A percentile compares a stretch with the other conserved stretches of the same genome.
Evolutionary conservation across 2,329 filamentous ascomycete species (phyloP).

Genomic region (Penicillium sp.): DNA sequence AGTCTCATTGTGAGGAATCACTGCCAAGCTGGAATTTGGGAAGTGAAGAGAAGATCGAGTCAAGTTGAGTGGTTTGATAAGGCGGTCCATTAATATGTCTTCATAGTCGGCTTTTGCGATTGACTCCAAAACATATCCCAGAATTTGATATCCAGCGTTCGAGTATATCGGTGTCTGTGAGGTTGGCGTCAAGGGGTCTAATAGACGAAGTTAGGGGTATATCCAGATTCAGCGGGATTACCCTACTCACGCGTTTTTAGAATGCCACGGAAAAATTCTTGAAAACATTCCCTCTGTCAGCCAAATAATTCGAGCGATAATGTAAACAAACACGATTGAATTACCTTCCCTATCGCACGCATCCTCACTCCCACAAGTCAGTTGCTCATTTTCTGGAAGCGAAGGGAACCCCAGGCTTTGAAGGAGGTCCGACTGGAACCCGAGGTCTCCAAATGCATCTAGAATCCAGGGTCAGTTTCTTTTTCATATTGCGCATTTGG

Average conservation of each 20-base stretch:
- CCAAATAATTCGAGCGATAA: background rate
- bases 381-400: constrained; percentile 4
- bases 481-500: background rate
- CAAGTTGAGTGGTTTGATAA: constrained; percentile 43
- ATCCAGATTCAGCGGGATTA: too few relatives aligned
- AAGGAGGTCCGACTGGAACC: constrained; percentile 3
- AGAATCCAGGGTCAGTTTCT: background rate
- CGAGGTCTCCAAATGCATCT: constrained; percentile 16
- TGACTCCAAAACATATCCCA: constrained; percentile 41
- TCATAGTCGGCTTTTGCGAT: constrained; percentile 40
- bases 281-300: background rate
- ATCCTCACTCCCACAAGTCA: constrained; percentile 11
- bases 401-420: constrained; percentile 14
- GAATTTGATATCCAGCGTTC: constrained; percentile 37
- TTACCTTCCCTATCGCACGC: constrained; percentile 13
- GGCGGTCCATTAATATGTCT: constrained; percentile 33
- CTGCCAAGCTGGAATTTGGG: constrained; percentile 14
- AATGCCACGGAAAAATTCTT: constrained; percentile 39
- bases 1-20: constrained; percentile 40
- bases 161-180: constrained; percentile 37
- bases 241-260: constrained; percentile 21
- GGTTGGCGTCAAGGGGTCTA: constrained; percentile 29
- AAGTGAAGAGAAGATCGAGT: constrained; percentile 32
- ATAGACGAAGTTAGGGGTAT: background rate
- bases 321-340: background rate